phyloP scores from a whole-genome alignment of 108 stramenopile genomes.

The Seminavis robusta region DNA sequence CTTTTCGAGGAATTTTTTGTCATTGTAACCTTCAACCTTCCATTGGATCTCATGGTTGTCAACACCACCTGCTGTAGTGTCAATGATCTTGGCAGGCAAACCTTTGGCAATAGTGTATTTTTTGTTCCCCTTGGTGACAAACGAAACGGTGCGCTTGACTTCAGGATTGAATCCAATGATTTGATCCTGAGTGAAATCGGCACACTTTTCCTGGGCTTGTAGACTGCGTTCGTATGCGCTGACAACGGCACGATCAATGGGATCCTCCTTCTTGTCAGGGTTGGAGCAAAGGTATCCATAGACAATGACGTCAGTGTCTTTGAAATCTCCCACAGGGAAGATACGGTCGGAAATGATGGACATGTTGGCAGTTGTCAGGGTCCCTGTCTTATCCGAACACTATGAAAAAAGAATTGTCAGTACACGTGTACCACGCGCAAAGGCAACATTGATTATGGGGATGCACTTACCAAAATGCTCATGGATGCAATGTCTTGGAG shows the following conservation, averaged over 20 bases:
- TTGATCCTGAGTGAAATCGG: conserved; percentile 34
- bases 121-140: conserved; percentile 28
- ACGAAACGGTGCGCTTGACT: conserved; percentile 64
- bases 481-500: conserved; percentile 86
- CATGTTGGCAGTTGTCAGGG: conserved; percentile 82
- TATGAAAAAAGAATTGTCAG: background rate
- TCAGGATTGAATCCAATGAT: conserved; percentile 63
- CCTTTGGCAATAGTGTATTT: conserved; percentile 69
- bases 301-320: conserved; percentile 41
- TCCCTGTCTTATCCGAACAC: conserved; percentile 78
- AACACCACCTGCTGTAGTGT: conserved; percentile 56
- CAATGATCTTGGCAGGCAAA: conserved; percentile 64
- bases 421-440: background rate
- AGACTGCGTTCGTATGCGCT: conserved; percentile 27
- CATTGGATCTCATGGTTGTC: conserved; percentile 74
- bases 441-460: background rate
- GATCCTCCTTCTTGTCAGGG: conserved; percentile 81
- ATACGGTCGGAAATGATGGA: conserved; percentile 64
- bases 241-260: conserved; percentile 78
- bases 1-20: conserved; percentile 19
- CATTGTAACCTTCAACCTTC: conserved; percentile 42
- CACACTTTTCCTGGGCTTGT: background rate
- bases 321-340: conserved; percentile 41
- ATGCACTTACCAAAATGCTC: conserved; percentile 55
- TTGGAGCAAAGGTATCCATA: conserved; percentile 68